Base-by-base conservation (phyloP, 768 basidiomycete species). In the Serendipita vermifera region DNA sequence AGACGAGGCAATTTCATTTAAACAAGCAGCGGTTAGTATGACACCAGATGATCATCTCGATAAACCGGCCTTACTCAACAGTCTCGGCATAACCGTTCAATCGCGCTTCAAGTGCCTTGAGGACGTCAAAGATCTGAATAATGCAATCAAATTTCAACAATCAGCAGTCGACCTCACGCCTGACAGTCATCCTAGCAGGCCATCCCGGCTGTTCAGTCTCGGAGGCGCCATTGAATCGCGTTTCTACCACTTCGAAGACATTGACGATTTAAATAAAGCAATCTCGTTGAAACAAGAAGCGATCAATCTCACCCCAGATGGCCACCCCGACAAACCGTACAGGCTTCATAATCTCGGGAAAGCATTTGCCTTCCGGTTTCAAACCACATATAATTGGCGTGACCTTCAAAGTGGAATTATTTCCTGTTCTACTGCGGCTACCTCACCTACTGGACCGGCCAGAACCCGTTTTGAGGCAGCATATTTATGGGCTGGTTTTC, bases 31-130 rank as follows among this genome's bases (percentile, higher is more conserved):
- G 14, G 11, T 55, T 20, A n/a, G 55, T 2, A 51, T 60, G 27
- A 60, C 59, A 33, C 51, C 59, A 1, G 59, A 60, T 54, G 46
- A 32, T 40, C 48, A 60, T 41, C 54, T 24, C n/a, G 27, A 55
- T 13, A 59, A 43, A 36, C 54, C 59, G 5, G n/a, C 9, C 5
- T 41, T n/a, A 17, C 24, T 60, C 15, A 39, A n/a, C n/a, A 60
- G 55, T 24, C 59, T 60, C 4, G 59, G 59, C 2, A 60, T 6
- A 22, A 15, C 3, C 31, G 38, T 55, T 24, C 17, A 14, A 7
- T 36, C 5, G 22, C 59, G 59, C 15, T 60, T 60, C 39, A 54
- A 60, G 36, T 38, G 38, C 11, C 17, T 60, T 5, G 59, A 40
- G 14, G 51, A 60, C 3, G 7, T 60, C 2, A n/a, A 5, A 14